Evolutionary conservation across 768 basidiomycete species (phyloP), one percentile per base, ranked within the genome.

Genomic region (Austroboletus festivus): DNA sequence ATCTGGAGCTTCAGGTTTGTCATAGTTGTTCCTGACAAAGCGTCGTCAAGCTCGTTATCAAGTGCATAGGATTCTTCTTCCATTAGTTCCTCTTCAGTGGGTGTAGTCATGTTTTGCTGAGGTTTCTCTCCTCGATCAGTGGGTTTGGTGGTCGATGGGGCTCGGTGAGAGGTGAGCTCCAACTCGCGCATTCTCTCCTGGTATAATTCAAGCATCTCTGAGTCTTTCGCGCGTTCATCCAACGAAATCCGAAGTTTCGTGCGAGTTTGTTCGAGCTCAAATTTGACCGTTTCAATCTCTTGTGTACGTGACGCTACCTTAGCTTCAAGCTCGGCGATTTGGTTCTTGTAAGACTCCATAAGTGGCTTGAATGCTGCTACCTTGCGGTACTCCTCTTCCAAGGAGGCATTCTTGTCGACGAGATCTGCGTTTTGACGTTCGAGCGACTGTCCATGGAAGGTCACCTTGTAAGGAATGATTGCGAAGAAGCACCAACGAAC

Each of bases 351-450:
- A 1, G 85, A 89, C 53, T 97, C 95, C 80, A 93, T 86, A 34
- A 95, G 76, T 4, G 88, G 88, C 65, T 87, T 92, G 72, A 89
- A 89, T 2, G 85, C 82, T 1, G 86, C 80, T 11, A 93, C 83
- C 60, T 92, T 92, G 64, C 83, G 81, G 60, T 88, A 89, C 61
- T 97, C 93, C 52, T 93, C 91, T 64, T 97, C 93, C n/a, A 97
- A 70, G 1, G 87, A 79, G 0, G 90, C 86, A 58, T 94, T 93
- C 66, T 84, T 88, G 73, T 96, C 90, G 18, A 97, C 85, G 5
- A 99, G 80, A 47, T 84, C 82, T 5, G 91, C 85, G 57, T 98
- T 97, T 69, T 99, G 92, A 57, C 85, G 89, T 71, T 98, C 94
- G 21, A 97, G 74, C 3, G 83, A 81, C 92, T 93, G 48, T 38